phyloP scores from a whole-genome alignment of 495 filamentous ascomycete genomes.

The Rhizodiscina lignyota region DNA sequence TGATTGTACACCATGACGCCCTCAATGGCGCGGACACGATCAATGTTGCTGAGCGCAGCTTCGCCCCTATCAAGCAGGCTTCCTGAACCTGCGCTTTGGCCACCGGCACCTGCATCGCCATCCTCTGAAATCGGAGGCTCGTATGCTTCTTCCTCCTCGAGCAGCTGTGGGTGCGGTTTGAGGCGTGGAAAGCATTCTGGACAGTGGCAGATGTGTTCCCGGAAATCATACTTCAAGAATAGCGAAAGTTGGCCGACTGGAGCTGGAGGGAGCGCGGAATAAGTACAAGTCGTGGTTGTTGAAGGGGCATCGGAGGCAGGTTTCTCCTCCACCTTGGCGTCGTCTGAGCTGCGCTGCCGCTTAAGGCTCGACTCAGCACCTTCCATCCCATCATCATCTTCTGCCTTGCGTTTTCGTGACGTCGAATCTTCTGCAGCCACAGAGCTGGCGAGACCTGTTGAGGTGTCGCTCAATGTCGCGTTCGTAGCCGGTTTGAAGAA shows the following conservation, averaged over 20 bases:
- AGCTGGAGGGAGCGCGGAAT: constrained; percentile 27
- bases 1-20: constrained; percentile 96
- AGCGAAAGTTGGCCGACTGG: constrained; percentile 51
- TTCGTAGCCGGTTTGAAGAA: constrained; percentile 16
- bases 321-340: constrained; percentile 1
- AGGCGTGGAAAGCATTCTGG: constrained; percentile 60
- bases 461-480: not conserved
- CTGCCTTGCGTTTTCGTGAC: constrained; percentile 55
- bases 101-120: constrained; percentile 26
- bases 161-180: constrained; percentile 50
- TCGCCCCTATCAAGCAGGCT: constrained; percentile 81
- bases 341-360: constrained; percentile 9
- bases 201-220: constrained; percentile 63
- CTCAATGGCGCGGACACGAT: constrained; percentile 78
- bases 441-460: constrained; percentile 1
- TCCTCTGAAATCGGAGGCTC: constrained; percentile 67
- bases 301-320: constrained; percentile 8
- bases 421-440: constrained; percentile 7
- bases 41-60: constrained; percentile 72
- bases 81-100: constrained; percentile 39
- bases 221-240: constrained; percentile 63
- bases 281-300: not conserved
- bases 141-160: constrained; percentile 87
- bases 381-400: constrained; percentile 28
- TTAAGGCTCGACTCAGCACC: not conserved